phyloP scores from a whole-genome alignment of 257 asterid genomes.

The Gentiana macrophylla region DNA sequence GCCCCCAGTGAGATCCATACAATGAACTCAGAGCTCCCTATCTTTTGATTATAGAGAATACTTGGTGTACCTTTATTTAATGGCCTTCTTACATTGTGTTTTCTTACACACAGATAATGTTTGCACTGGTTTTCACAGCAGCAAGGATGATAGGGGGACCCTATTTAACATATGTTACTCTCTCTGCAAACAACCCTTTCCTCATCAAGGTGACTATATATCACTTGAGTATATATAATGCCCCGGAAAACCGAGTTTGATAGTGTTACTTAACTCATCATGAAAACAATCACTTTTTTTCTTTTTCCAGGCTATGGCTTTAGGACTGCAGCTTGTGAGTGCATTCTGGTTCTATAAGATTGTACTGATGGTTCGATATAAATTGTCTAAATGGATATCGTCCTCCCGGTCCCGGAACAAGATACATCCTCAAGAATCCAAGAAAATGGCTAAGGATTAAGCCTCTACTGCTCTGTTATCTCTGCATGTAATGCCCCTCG shows the following conservation, averaged over 20 bases:
- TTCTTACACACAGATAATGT: conserved; percentile 11
- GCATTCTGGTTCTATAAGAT: conserved; percentile 89
- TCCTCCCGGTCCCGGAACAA: conserved; percentile 10
- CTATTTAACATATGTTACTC: conserved; percentile 54
- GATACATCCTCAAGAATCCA: conserved; percentile 15
- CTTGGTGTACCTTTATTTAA: too few relatives aligned
- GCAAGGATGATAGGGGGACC: conserved; percentile 93
- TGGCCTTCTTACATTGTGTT: too few relatives aligned
- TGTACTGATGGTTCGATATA: conserved; percentile 56
- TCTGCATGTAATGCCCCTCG: too few relatives aligned
- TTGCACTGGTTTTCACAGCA: conserved; percentile 54
- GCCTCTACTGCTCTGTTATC: neutral
- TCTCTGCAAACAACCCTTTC: conserved; percentile 54
- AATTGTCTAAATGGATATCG: conserved; percentile 35
- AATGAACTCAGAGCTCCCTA: too few relatives aligned
- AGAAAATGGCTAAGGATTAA: neutral
- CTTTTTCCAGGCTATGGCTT: conserved; percentile 61
- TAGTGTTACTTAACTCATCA: too few relatives aligned
- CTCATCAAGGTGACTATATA: conserved; percentile 46
- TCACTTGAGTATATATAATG: neutral
- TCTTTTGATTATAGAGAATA: too few relatives aligned
- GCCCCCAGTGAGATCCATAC: too few relatives aligned
- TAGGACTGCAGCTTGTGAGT: conserved; percentile 74
- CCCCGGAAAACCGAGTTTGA: too few relatives aligned
- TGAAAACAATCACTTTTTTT: neutral